Base-by-base conservation (phyloP, 345 rosid species). In the Turnera subulata region DNA sequence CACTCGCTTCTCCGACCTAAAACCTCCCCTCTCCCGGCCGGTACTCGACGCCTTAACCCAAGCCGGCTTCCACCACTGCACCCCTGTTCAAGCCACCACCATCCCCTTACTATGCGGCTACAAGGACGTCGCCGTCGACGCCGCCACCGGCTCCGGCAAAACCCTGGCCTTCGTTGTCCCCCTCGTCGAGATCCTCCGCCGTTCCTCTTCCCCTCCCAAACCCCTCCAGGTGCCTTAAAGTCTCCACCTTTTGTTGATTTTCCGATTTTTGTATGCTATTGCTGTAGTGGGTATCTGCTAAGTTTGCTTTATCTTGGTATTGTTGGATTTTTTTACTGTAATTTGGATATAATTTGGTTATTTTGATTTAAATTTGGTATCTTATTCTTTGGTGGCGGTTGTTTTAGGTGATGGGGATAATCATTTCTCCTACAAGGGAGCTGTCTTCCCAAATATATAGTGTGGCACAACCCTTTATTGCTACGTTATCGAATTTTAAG, bases 111-210 rank as follows among this genome's bases (percentile, higher is more conserved):
- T 92, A 20, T 89, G 99, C 75, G 58, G 76, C 70, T 80, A 71
- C 78, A 89, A 89, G 73, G 97, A 93, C 66, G 99, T 93, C 2
- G 82, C 94, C 19, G 94, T 89, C 65, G 96, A 89, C 65, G 96
- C 96, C 37, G 89, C 91, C 67, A 89, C 93, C n/a, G 98, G 96
- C 52, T 85, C 90, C 19, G 98, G 96, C 0, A 92, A 92, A 80
- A 89, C 95, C 63, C 81, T 92, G 40, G 95, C 98, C 20, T 92
- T 89, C 66, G 62, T 92, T 6, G 69, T 89, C 2, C 98, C 95
- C 1, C 66, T 89, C 17, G 81, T 86, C 13, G 98, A 91, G 66
- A 84, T 86, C 53, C 76, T 89, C 62, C 91, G 94, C 62, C 78
- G 86, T 2, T 62, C 81, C 64, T 71, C 77, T 1, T 67, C 77